Evolutionary conservation across 73 alveolate species (phyloP).

Genomic region (Loxodes magnus): DNA sequence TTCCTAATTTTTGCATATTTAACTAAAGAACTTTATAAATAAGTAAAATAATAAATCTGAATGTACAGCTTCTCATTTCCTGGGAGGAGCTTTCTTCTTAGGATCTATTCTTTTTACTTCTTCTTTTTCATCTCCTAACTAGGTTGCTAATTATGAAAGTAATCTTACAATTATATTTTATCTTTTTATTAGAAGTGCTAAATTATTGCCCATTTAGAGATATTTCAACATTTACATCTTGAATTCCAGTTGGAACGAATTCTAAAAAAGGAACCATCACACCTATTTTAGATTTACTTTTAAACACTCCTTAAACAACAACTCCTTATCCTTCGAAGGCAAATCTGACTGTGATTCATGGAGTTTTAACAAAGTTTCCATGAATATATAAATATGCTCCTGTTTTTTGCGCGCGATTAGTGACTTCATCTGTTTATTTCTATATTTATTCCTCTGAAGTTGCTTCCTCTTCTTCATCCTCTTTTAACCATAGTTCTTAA

Average conservation of each 20-base stretch:
- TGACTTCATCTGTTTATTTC: constrained; percentile 43
- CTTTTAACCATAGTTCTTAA: constrained; percentile 65
- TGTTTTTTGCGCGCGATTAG: constrained; percentile 36
- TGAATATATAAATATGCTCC: constrained; percentile 23
- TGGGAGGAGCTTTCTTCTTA: too few relatives aligned
- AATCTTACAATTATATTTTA: too few relatives aligned
- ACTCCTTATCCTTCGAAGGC: neutral
- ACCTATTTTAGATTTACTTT: constrained; percentile 32
- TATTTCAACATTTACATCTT: too few relatives aligned
- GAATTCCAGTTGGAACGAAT: constrained; percentile 18
- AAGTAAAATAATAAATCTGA: too few relatives aligned
- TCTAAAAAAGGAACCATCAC: constrained; percentile 50
- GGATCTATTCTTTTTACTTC: too few relatives aligned
- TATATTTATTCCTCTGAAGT: constrained; percentile 24
- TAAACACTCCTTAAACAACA: constrained; percentile 19
- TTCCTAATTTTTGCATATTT: too few relatives aligned
- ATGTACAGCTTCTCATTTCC: too few relatives aligned
- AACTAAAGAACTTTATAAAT: too few relatives aligned
- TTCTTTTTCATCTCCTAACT: too few relatives aligned
- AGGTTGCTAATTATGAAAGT: too few relatives aligned
- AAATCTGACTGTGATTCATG: constrained; percentile 13
- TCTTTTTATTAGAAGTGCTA: too few relatives aligned
- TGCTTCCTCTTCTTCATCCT: constrained; percentile 66
- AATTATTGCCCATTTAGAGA: too few relatives aligned
- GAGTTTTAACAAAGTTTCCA: constrained; percentile 16